Percentiles rank a stretch among this genome's conserved stretches.
These are phyloP conservation scores for Phlegmacium glaucopus DNA, from an alignment of 768 basidiomycete genomes.

Conservation along the genomic window DNA sequence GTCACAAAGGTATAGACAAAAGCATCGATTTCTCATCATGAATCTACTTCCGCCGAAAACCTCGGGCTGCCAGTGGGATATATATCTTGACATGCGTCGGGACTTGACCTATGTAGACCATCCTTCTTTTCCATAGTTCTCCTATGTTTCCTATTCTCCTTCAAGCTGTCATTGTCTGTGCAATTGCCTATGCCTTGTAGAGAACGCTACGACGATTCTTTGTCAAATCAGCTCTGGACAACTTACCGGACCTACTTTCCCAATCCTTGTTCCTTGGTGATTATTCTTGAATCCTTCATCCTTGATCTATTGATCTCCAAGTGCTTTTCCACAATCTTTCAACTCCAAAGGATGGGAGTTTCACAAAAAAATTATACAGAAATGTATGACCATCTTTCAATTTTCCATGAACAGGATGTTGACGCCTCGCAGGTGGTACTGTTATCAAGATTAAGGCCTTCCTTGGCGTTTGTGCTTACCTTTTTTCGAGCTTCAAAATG, in stretches of 20 bases:
- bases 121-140: not conserved
- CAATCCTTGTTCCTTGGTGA: conserved; percentile 33
- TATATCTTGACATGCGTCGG: no score
- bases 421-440: conserved; percentile 22
- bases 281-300: conserved; percentile 1
- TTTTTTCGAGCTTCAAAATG: not conserved
- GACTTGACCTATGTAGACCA: no score
- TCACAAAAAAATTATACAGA: conserved; percentile 28
- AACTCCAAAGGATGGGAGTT: conserved; percentile 32
- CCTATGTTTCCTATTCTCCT: conserved; percentile 4
- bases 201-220: conserved; percentile 12
- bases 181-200: conserved; percentile 23
- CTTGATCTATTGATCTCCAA: conserved; percentile 15
- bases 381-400: conserved; percentile 20
- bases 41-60: no score
- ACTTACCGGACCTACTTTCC: conserved; percentile 36
- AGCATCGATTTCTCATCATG: no score
- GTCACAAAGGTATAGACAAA: no score
- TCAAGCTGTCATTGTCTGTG: not conserved
- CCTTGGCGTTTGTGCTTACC: conserved; percentile 27
- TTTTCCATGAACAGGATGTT: not conserved
- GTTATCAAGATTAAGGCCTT: conserved; percentile 30
- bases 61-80: no score
- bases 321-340: conserved; percentile 32
- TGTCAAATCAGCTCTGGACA: conserved; percentile 25